phyloP scores from a whole-genome alignment of 2,329 filamentous ascomycete genomes.

The Hymenoscyphus albidus region DNA sequence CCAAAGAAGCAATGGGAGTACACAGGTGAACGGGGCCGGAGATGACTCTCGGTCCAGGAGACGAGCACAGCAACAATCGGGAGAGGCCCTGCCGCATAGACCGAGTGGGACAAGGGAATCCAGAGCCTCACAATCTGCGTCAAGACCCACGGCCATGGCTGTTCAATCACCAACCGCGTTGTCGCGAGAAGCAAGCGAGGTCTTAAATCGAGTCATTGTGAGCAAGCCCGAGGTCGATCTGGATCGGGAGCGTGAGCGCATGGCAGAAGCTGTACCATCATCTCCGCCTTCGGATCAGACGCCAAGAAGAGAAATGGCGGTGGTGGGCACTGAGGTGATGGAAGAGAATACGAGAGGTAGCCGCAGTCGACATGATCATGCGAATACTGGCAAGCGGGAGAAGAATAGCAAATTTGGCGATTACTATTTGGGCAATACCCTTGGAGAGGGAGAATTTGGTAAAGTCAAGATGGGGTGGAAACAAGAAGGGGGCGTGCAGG shows the following conservation, averaged over 20 bases:
- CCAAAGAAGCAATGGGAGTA: conserved; percentile 38
- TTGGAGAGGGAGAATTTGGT: conserved; percentile 96
- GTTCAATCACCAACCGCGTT: conserved; percentile 54
- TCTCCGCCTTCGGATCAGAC: conserved; percentile 42
- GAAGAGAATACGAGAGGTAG: conserved; percentile 42
- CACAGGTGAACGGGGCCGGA: conserved; percentile 40
- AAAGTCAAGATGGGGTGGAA: conserved; percentile 99
- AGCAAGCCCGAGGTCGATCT: conserved; percentile 72
- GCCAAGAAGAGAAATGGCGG: conserved; percentile 40
- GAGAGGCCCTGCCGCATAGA: conserved; percentile 42
- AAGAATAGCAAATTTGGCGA: conserved; percentile 92
- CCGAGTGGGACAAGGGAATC: conserved; percentile 40
- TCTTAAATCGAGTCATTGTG: conserved; percentile 72
- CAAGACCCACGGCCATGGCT: conserved; percentile 40
- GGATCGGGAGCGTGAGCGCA: conserved; percentile 66
- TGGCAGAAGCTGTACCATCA: conserved; percentile 54
- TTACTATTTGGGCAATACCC: conserved; percentile 91
- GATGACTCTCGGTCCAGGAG: conserved; percentile 40
- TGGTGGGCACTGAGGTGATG: conserved; percentile 47
- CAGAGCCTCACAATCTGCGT: conserved; percentile 36
- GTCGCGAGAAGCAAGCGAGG: conserved; percentile 72
- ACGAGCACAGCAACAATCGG: conserved; percentile 43
- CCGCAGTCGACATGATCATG: conserved; percentile 58
- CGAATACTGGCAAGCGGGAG: conserved; percentile 43
- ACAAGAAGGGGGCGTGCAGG: conserved; percentile 83